Evolutionary conservation across 305 asterid genomes (phyloP).

Genomic region (Ajuga reptans): DNA sequence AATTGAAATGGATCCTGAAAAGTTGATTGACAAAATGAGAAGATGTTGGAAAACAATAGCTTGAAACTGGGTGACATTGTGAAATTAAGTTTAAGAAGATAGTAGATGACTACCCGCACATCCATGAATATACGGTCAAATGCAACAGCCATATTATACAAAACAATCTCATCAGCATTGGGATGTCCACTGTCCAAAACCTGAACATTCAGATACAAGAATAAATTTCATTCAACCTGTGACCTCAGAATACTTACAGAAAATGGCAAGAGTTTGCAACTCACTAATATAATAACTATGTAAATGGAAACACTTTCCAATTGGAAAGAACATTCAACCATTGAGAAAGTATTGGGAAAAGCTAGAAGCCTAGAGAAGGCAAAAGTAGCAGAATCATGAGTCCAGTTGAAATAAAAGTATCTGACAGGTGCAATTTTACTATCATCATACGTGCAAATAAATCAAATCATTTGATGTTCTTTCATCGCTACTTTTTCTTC

Average conservation of each 20-base stretch:
- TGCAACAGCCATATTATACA: conserved; percentile 63
- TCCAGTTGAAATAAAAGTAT: neutral
- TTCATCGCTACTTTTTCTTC: neutral
- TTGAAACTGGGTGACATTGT: neutral
- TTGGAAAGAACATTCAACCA: neutral
- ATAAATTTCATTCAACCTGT: conserved; percentile 8
- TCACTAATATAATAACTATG: neutral
- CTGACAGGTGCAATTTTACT: neutral
- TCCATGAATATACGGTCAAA: conserved; percentile 63
- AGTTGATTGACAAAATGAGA: conserved; percentile 18
- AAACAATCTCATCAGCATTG: conserved; percentile 51
- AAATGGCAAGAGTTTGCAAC: conserved; percentile 2
- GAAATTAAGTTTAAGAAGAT: conserved; percentile 11
- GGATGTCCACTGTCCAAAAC: conserved; percentile 60
- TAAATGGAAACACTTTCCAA: neutral
- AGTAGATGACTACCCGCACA: conserved; percentile 46
- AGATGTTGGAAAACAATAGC: neutral
- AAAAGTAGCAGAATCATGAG: neutral
- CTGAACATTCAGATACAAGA: conserved; percentile 31
- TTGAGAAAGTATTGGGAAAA: neutral
- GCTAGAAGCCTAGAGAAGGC: neutral
- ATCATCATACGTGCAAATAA: neutral
- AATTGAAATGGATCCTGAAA: conserved; percentile 80
- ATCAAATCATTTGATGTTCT: neutral
- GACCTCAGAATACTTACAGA: conserved; percentile 11